These are phyloP conservation scores for Phaseolus coccineus DNA, from an alignment of 331 rosid genomes.

Conservation along the genomic window DNA sequence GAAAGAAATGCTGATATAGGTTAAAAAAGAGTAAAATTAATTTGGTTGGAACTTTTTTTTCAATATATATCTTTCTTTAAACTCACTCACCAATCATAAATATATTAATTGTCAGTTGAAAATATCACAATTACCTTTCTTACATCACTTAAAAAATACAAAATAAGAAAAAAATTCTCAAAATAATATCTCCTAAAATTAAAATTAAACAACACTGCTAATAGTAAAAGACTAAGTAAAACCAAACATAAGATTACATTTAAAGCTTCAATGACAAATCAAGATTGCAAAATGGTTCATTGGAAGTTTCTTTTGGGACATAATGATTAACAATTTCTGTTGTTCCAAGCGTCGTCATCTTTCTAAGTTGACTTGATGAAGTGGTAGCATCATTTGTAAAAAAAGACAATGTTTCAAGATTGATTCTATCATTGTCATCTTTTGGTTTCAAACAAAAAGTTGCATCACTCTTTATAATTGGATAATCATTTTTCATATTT, in stretches of 20 bases:
- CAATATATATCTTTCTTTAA: too few relatives aligned
- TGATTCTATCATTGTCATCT: not conserved
- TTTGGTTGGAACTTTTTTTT: too few relatives aligned
- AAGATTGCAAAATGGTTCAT: constrained; percentile 14
- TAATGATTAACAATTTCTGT: not conserved
- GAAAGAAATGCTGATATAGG: too few relatives aligned
- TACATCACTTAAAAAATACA: too few relatives aligned
- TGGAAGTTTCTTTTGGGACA: not conserved
- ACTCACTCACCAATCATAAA: too few relatives aligned
- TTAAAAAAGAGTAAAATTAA: too few relatives aligned
- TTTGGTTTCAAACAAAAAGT: constrained; percentile 3
- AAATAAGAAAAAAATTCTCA: too few relatives aligned
- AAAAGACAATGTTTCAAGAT: not conserved
- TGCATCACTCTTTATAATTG: not conserved
- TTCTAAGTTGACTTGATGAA: not conserved
- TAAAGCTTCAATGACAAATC: constrained; percentile 56
- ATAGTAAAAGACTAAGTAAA: too few relatives aligned
- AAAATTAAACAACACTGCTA: too few relatives aligned
- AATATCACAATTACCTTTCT: too few relatives aligned
- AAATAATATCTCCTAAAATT: too few relatives aligned
- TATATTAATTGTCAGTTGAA: too few relatives aligned
- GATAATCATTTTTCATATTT: not conserved
- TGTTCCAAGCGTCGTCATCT: not conserved
- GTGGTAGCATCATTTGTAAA: not conserved
- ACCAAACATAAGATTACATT: not conserved